A percentile compares a stretch with the other conserved stretches of the same genome.
Evolutionary conservation across 2,329 filamentous ascomycete genomes (phyloP).

Genomic region (Ophiostoma sp.): DNA sequence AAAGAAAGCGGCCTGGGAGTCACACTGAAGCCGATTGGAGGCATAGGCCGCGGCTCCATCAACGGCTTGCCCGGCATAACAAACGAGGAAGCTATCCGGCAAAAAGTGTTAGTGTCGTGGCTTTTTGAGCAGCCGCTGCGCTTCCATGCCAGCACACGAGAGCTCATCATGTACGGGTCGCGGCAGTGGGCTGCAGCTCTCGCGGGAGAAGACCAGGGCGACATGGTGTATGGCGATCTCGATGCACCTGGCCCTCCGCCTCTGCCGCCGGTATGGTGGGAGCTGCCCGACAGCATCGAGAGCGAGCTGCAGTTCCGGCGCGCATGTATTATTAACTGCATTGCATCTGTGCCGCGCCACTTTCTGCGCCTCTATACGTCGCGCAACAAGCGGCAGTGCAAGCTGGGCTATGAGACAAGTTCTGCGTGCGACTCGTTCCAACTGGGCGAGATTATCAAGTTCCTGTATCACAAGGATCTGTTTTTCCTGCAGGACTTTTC

Average conservation of each 20-base stretch:
- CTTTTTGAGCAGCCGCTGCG: slow-evolving; percentile 58
- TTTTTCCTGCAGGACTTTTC: slow-evolving; percentile 54
- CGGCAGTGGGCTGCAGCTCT: slow-evolving; percentile 45
- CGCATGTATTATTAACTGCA: slow-evolving; percentile 60
- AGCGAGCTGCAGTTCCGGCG: slow-evolving; percentile 60
- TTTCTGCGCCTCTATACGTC: slow-evolving; percentile 65
- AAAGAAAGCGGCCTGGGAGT: slow-evolving; percentile 27
- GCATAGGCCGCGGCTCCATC: slow-evolving; percentile 22
- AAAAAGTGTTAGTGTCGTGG: slow-evolving; percentile 64
- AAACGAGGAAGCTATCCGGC: slow-evolving; percentile 59
- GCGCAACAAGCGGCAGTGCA: slow-evolving; percentile 59
- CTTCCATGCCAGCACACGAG: slow-evolving; percentile 57
- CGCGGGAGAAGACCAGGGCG: slow-evolving; percentile 34
- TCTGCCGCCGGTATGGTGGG: slow-evolving; percentile 59
- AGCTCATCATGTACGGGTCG: slow-evolving; percentile 63
- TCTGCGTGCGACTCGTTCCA: slow-evolving; percentile 71
- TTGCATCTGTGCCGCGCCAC: slow-evolving; percentile 64
- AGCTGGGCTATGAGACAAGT: slow-evolving; percentile 68
- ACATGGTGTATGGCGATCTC: slow-evolving; percentile 31
- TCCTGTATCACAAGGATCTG: slow-evolving; percentile 58
- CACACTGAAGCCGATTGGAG: not conserved
- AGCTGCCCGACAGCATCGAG: slow-evolving; percentile 64
- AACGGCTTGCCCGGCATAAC: slow-evolving; percentile 29
- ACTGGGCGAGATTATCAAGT: slow-evolving; percentile 70
- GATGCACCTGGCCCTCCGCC: slow-evolving; percentile 27